Percentiles rank a stretch among this genome's conserved stretches.
Evolutionary conservation across 2,329 filamentous ascomycete species (phyloP).

Genomic region (Cercospora nicotianae): DNA sequence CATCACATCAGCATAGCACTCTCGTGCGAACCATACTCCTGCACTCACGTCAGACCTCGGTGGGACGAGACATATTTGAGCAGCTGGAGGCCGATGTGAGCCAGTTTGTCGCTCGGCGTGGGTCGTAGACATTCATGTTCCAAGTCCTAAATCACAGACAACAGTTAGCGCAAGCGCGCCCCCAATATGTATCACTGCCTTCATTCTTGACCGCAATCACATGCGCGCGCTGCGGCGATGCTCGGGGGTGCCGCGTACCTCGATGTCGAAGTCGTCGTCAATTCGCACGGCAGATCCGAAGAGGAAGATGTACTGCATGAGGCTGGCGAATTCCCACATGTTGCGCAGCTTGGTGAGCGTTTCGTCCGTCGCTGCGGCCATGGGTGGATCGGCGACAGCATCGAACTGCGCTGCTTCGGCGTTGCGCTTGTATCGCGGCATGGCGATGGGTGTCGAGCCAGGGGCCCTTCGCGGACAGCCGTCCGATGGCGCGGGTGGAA

Average conservation of each 20-base stretch:
- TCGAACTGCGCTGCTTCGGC: slow-evolving; percentile 55
- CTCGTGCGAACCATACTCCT: not conserved
- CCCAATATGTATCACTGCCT: not conserved
- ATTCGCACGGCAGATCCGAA: slow-evolving; percentile 91
- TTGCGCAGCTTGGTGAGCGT: slow-evolving; percentile 72
- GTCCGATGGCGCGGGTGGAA: not conserved
- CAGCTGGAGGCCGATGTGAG: slow-evolving; percentile 79
- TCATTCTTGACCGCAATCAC: not conserved
- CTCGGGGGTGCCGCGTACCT: slow-evolving; percentile 58
- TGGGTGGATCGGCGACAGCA: slow-evolving; percentile 29
- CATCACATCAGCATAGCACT: not conserved
- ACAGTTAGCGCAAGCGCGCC: slow-evolving; percentile 31
- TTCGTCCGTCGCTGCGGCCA: slow-evolving; percentile 38
- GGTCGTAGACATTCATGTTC: slow-evolving; percentile 86
- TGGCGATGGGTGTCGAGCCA: slow-evolving; percentile 29
- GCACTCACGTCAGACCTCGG: slow-evolving; percentile 79
- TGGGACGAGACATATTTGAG: slow-evolving; percentile 94
- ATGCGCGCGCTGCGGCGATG: slow-evolving; percentile 9
- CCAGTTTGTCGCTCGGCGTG: slow-evolving; percentile 66
- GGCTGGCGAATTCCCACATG: slow-evolving; percentile 93
- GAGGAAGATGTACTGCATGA: slow-evolving; percentile 89
- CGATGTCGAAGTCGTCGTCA: slow-evolving; percentile 82
- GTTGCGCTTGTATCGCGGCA: slow-evolving; percentile 58
- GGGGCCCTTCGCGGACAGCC: not conserved
- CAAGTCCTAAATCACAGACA: slow-evolving; percentile 63